Evolutionary conservation across 352 stramenopile species (phyloP), one percentile per base, ranked within the genome.

Genomic region (Phytopythium boreale): DNA sequence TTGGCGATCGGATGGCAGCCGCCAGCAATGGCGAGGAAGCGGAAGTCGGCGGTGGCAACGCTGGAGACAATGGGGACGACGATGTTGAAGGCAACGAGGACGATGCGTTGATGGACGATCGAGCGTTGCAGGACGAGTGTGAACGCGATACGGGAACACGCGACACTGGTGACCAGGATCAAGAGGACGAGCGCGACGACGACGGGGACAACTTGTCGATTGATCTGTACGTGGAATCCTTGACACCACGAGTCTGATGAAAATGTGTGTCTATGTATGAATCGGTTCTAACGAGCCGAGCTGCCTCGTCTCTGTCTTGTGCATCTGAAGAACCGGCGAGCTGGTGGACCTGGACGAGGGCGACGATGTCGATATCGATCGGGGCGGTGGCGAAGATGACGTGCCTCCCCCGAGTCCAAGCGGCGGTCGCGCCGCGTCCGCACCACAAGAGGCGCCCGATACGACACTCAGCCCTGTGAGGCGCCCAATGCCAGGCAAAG

Each of bases 141-240:
- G 41, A 47, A 43, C 37, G 37, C 14, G 37, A 43, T 43, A 43
- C 39, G 1, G 39, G 9, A 15, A 15, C n/a, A 2, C 14, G 37
- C 37, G 41, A 22, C 10, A 46, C 41, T n/a, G 43, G 43, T 20
- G 12, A 17, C 55, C 36, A 50, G 0, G 36, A 47, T 34, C 31
- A 12, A 26, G 39, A 46, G 0, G n/a, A 27, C 43, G 17, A 50
- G 0, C 6, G 11, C 19, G n/a, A 26, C 20, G 46, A 69, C 1
- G 53, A 60, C 20, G 67, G 75, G 8, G 61, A 69, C 53, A 70
- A 70, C 19, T 41, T 91, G 1, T 88, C 79, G 46, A 81, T 93
- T 8, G 84, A 93, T 61, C 64, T 90, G 84, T 93, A 67, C 59
- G 77, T 64, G 56, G 26, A n/a, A 47, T 34, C 15, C 15, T 24